Conservation (phyloP, 441 rosid genomes). For the Euphorbia corollata region DNA sequence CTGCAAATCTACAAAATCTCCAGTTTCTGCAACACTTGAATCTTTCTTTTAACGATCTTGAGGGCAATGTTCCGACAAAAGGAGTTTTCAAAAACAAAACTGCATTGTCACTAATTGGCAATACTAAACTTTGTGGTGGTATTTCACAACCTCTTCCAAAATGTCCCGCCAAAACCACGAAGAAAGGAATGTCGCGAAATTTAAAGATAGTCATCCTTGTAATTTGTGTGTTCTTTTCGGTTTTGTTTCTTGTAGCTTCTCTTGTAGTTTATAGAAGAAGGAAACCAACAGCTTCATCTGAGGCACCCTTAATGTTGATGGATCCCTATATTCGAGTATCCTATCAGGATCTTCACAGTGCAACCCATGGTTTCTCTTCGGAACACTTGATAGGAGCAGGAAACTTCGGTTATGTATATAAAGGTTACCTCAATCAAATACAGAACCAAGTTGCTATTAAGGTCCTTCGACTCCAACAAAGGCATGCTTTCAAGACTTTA, state of each 20-base stretch:
- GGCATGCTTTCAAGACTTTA: background rate
- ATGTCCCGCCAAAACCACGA: background rate
- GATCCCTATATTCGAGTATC: too few relatives aligned
- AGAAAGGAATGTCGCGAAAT: background rate
- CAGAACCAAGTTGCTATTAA: background rate
- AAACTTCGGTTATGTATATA: too few relatives aligned
- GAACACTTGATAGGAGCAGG: too few relatives aligned
- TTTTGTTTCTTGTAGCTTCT: background rate
- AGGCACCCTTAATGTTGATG: too few relatives aligned
- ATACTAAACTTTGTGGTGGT: conserved; percentile 14
- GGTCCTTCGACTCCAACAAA: background rate
- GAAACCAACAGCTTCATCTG: too few relatives aligned
- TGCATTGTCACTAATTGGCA: conserved; percentile 3
- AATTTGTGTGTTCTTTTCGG: background rate
- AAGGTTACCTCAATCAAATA: too few relatives aligned
- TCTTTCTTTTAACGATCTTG: background rate
- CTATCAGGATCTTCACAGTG: too few relatives aligned
- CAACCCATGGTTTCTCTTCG: too few relatives aligned
- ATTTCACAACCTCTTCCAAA: background rate
- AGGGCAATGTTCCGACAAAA: background rate
- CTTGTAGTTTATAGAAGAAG: background rate
- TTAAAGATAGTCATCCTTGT: too few relatives aligned
- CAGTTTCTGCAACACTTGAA: background rate
- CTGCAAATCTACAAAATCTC: background rate
- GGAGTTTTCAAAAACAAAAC: background rate